A percentile compares a stretch with the other conserved stretches of the same genome.
These are phyloP conservation scores for Naumovozyma baii DNA, from an alignment of 805 yeast species.

Conservation along the genomic window DNA sequence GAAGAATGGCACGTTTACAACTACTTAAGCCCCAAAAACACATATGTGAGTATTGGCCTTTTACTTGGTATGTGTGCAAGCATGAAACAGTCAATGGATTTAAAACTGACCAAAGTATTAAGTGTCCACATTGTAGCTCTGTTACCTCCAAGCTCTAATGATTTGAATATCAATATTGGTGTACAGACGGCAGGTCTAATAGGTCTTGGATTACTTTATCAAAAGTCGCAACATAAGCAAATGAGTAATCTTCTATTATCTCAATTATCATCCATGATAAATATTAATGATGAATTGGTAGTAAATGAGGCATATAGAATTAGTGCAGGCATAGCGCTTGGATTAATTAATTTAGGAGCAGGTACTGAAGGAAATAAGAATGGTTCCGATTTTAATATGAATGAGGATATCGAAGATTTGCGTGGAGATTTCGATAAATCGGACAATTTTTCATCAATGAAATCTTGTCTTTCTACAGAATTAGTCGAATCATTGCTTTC, in stretches of 20 bases:
- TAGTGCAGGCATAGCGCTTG: constrained; percentile 83
- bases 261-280: constrained; percentile 46
- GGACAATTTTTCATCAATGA: not conserved
- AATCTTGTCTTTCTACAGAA: not conserved
- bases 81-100: constrained; percentile 69
- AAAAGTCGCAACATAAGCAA: constrained; percentile 69
- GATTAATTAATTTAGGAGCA: constrained; percentile 71
- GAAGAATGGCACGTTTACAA: constrained; percentile 97
- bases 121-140: constrained; percentile 90
- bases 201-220: constrained; percentile 80
- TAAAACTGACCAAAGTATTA: constrained; percentile 77
- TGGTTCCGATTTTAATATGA: constrained; percentile 1
- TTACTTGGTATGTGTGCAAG: constrained; percentile 91
- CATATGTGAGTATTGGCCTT: constrained; percentile 75
- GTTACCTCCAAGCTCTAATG: constrained; percentile 83
- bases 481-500: constrained; percentile 7
- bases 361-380: constrained; percentile 31
- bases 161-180: constrained; percentile 67
- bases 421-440: too few species aligned
- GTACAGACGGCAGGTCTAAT: constrained; percentile 89
- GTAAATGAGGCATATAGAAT: constrained; percentile 74
- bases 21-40: constrained; percentile 81
- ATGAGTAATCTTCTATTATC: constrained; percentile 72
- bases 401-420: constrained; percentile 3
- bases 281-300: constrained; percentile 44